A percentile compares a stretch with the other conserved stretches of the same genome.
These are phyloP conservation scores for Fusarium praegraminearum DNA, from an alignment of 2,329 filamentous ascomycete species.

Conservation along the genomic window DNA sequence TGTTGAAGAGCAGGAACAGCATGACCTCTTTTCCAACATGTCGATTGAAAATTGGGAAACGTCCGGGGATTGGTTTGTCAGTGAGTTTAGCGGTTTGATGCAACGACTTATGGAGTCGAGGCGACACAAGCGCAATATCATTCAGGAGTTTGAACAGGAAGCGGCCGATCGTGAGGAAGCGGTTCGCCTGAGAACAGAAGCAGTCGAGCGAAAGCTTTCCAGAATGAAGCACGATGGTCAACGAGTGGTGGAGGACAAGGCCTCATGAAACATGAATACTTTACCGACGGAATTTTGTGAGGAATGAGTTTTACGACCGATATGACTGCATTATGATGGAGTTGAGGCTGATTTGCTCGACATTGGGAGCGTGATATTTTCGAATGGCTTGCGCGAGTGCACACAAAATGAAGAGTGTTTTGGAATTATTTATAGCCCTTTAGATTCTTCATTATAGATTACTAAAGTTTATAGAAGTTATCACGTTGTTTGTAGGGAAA, in stretches of 20 bases:
- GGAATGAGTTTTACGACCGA: slow-evolving; percentile 39
- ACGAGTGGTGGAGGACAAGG: slow-evolving; percentile 64
- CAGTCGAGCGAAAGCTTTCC: slow-evolving; percentile 66
- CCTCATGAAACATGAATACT: slow-evolving; percentile 22
- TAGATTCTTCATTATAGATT: background rate
- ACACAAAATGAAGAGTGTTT: background rate
- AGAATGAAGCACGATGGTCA: slow-evolving; percentile 69
- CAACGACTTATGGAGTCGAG: slow-evolving; percentile 62
- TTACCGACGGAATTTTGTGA: slow-evolving; percentile 5
- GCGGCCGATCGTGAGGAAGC: slow-evolving; percentile 66
- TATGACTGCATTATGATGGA: slow-evolving; percentile 47
- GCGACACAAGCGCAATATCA: slow-evolving; percentile 61
- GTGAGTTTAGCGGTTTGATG: slow-evolving; percentile 65
- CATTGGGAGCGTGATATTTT: slow-evolving; percentile 29
- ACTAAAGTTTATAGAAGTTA: background rate
- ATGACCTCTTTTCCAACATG: slow-evolving; percentile 65
- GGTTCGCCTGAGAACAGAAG: slow-evolving; percentile 64
- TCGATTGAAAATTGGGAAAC: slow-evolving; percentile 69
- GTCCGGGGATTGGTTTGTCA: slow-evolving; percentile 70
- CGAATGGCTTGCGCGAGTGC: slow-evolving; percentile 30
- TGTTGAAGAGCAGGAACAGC: slow-evolving; percentile 60
- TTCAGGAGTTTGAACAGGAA: slow-evolving; percentile 66
- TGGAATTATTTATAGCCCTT: background rate
- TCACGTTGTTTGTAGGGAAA: slow-evolving; percentile 25
- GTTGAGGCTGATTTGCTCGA: slow-evolving; percentile 40